Percentiles rank a stretch among this genome's conserved stretches.
Evolutionary conservation across 2,329 filamentous ascomycete genomes (phyloP).

Genomic region (Drechslerella dactyloides): DNA sequence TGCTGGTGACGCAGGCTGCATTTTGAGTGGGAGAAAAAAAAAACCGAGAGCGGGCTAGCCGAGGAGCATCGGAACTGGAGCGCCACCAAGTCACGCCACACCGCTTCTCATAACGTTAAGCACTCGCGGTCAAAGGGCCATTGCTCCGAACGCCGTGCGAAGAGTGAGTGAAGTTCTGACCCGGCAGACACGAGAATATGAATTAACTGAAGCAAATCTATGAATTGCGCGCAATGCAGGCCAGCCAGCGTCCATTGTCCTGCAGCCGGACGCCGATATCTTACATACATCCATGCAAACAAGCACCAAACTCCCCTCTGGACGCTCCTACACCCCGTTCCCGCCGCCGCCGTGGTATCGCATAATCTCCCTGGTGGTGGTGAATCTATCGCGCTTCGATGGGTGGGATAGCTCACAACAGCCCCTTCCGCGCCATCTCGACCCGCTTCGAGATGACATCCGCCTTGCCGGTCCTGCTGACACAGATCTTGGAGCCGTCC

Average conservation of each 20-base stretch:
- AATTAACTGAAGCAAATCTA: not conserved
- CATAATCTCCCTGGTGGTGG: too few species aligned
- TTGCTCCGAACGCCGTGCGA: too few species aligned
- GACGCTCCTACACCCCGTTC: not conserved
- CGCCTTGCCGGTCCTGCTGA: conserved; percentile 70
- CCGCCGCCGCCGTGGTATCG: too few species aligned
- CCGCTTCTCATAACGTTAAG: not conserved
- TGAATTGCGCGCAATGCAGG: not conserved
- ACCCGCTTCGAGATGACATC: conserved; percentile 77
- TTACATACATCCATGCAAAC: not conserved
- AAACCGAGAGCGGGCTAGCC: too few species aligned
- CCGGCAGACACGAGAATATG: too few species aligned
- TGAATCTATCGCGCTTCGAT: too few species aligned
- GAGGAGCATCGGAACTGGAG: not conserved
- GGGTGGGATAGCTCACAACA: conserved; percentile 71
- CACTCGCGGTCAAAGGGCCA: not conserved
- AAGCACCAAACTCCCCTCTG: not conserved
- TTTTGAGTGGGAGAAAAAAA: conserved; percentile 1
- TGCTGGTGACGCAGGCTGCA: not conserved
- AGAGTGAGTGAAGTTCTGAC: too few species aligned
- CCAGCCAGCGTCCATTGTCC: not conserved
- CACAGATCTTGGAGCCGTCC: conserved; percentile 75
- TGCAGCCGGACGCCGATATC: not conserved
- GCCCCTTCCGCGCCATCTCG: conserved; percentile 77
- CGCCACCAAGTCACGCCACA: not conserved